A percentile compares a stretch with the other conserved stretches of the same genome.
Conservation (phyloP, 2,329 filamentous ascomycete genomes). For the Microsporum canis region DNA sequence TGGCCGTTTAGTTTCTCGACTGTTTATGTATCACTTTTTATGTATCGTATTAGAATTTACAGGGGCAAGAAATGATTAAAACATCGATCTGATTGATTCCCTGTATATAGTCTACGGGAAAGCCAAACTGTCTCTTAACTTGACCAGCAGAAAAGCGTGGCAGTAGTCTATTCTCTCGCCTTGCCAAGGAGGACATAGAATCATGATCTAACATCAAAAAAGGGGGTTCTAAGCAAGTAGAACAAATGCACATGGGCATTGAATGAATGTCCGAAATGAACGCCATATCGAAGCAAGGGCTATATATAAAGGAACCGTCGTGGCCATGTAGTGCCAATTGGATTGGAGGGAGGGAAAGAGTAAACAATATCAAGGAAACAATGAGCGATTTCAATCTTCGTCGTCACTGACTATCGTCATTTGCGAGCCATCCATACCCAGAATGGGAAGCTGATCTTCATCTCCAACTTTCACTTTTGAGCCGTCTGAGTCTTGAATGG, state of each 20-base stretch:
- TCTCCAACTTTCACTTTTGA: slow-evolving; percentile 8
- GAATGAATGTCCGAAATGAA: neutral
- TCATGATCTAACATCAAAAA: neutral
- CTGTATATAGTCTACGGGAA: neutral
- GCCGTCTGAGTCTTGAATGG: neutral
- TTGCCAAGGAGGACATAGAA: neutral
- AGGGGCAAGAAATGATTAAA: neutral
- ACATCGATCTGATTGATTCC: neutral
- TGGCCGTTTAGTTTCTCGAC: neutral
- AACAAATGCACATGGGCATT: neutral
- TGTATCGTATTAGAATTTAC: neutral
- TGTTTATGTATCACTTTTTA: neutral
- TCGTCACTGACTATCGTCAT: neutral
- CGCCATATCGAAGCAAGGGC: neutral
- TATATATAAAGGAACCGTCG: neutral
- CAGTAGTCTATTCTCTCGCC: neutral
- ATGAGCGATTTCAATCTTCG: neutral
- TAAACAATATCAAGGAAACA: neutral
- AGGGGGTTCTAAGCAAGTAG: neutral
- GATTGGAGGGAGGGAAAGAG: neutral
- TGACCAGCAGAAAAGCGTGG: neutral
- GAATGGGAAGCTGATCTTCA: neutral
- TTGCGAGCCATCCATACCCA: neutral
- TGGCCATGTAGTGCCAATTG: neutral
- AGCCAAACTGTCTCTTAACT: neutral